Conservation (phyloP, 2,329 filamentous ascomycete species). For the Elsinoe arachidis region DNA sequence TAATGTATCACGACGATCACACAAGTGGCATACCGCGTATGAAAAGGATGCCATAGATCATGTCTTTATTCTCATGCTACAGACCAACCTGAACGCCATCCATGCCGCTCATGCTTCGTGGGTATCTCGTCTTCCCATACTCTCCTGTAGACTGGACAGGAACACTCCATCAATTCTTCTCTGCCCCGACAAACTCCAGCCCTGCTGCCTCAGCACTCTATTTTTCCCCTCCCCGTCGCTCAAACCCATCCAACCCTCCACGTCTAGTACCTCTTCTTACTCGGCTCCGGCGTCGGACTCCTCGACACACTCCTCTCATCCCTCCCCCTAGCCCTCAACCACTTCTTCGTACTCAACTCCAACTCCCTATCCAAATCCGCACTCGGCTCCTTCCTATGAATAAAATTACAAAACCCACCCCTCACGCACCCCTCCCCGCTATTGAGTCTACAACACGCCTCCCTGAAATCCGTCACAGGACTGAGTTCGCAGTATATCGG, state of each 20-base stretch:
- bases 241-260: not conserved
- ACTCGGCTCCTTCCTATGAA: slow-evolving; percentile 90
- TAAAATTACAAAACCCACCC: slow-evolving; percentile 98
- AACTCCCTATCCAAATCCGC: slow-evolving; percentile 83
- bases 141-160: not conserved
- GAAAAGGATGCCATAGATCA: too few species aligned
- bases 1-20: slow-evolving; percentile 9
- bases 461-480: slow-evolving; percentile 94
- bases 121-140: not conserved
- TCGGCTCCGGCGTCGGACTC: slow-evolving; percentile 80
- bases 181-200: too few species aligned
- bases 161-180: too few species aligned
- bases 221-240: not conserved
- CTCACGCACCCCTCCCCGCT: slow-evolving; percentile 90
- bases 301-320: slow-evolving; percentile 74
- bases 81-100: not conserved
- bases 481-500: slow-evolving; percentile 97
- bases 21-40: not conserved
- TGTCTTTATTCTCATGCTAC: not conserved
- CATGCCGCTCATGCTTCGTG: not conserved
- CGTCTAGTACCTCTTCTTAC: slow-evolving; percentile 57
- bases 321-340: slow-evolving; percentile 74
- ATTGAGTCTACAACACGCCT: slow-evolving; percentile 93
- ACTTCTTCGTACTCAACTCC: slow-evolving; percentile 87
- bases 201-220: too few species aligned